Conservation (phyloP, 2,329 filamentous ascomycete genomes). For the Paraphoma chrysanthemicola region DNA sequence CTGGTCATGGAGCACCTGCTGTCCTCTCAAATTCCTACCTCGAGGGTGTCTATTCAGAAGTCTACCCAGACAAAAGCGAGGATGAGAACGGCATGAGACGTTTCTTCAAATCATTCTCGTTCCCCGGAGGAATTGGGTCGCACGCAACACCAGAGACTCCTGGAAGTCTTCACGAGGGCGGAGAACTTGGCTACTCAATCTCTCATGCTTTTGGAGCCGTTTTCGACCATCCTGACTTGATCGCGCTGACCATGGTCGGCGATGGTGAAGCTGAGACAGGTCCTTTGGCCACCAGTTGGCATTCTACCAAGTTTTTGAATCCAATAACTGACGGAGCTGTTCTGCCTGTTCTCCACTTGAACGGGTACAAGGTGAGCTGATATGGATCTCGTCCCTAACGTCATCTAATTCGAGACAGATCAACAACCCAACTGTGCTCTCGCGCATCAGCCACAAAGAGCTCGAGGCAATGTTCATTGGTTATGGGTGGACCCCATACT, state of each 20-base stretch:
- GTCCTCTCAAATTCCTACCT: slow-evolving; percentile 79
- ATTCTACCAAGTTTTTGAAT: slow-evolving; percentile 83
- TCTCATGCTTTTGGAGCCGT: slow-evolving; percentile 81
- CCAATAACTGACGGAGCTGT: slow-evolving; percentile 80
- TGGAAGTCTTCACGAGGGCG: slow-evolving; percentile 78
- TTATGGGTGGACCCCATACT: slow-evolving; percentile 81
- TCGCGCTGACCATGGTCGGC: slow-evolving; percentile 78
- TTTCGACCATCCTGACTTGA: slow-evolving; percentile 76
- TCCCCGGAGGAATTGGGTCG: slow-evolving; percentile 78
- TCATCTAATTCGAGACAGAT: slow-evolving; percentile 27
- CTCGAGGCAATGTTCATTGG: slow-evolving; percentile 72
- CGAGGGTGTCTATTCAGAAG: slow-evolving; percentile 78
- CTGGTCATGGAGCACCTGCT: slow-evolving; percentile 79
- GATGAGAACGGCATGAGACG: slow-evolving; percentile 72
- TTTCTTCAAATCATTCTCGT: slow-evolving; percentile 86
- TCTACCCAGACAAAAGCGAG: slow-evolving; percentile 76
- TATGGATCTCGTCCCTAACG: background rate
- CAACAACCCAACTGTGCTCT: slow-evolving; percentile 64
- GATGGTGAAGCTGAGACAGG: slow-evolving; percentile 85
- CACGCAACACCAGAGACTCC: slow-evolving; percentile 82
- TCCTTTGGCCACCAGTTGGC: slow-evolving; percentile 79
- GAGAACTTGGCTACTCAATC: slow-evolving; percentile 81
- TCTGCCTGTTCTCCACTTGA: slow-evolving; percentile 77
- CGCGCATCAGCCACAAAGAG: slow-evolving; percentile 77
- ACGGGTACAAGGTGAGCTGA: slow-evolving; percentile 76